Base-by-base conservation (phyloP, 2,329 filamentous ascomycete genomes). In the Penicillium sp. region DNA sequence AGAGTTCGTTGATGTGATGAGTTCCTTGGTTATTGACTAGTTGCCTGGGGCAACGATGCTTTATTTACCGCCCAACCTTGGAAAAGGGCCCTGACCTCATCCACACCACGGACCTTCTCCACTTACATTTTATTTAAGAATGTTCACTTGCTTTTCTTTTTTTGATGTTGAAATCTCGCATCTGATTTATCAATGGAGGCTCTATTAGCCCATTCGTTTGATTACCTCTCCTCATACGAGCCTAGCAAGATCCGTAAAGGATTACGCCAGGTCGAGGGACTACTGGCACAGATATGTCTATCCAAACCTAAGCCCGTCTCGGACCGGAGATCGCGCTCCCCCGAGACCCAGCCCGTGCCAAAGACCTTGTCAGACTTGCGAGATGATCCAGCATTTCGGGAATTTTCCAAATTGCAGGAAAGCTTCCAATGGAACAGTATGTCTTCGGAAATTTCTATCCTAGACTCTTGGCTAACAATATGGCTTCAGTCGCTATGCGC, bases 331-430 rank as follows among this genome's bases (percentile, higher is more conserved):
- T 79, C 78, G 4, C 70, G 75, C 57, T 65, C 73, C 5, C 67
- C 73, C 35, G 73, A 72, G 28, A 65, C 73, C 51, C 74, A 77
- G 46, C 75, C 77, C 10, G 73, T 75, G 30, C 77, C 78, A 50
- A 91, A 90, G 75, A 80, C 81, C 14, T 81, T 96, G 47, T 78
- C 78, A 22, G 87, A 91, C 55, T 77, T 97, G 60, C 82, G 84
- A 48, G 84, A 87, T 61, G 94, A 97, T 73, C 90, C 89, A 19
- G 93, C 92, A 19, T 97, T 97, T 71, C 82, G 90, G 63, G 91
- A 97, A 75, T 97, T 97, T 79, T 97, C 96, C 80, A 91, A 96
- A 73, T 74, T 97, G 62, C 94, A 99, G 74, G 92, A 97, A 70
- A 90, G 92, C 3, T 99, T 99, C 71, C 91, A 97, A 77, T 97